Evolutionary conservation across 2,329 filamentous ascomycete species (phyloP), one percentile per base, ranked within the genome.

Genomic region (Cryphonectria japonica): DNA sequence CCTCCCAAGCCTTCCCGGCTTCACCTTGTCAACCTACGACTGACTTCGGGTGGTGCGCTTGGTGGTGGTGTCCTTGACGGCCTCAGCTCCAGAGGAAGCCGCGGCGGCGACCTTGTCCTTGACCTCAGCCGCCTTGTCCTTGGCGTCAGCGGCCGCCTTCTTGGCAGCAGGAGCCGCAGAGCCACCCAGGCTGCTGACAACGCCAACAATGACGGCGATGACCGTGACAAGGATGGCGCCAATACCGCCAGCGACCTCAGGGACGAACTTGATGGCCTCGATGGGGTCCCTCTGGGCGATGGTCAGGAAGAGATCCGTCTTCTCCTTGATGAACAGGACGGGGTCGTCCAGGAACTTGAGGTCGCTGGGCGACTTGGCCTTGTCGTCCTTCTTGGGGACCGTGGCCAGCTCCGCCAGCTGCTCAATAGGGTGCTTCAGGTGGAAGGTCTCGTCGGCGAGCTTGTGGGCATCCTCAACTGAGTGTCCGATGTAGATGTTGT

Each of bases 401-500:
- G 88, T 88, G 71, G 91, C 92, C 76, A 93, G 89, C 81, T 96
- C 93, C 76, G 93, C 87, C 64, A 91, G 89, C 86, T 92, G 88
- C 87, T 99, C 96, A 67, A 93, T 85, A 69, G 90, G 86, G 81
- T 91, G 87, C 93, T 99, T 99, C 84, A 94, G 84, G 79, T 93
- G 91, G 82, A 95, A 99, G 69, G 94, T 93, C 88, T 97, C 93
- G 75, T 92, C 88, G 78, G 94, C 92, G 79, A 99, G 87, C 85
- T 95, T 92, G 83, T 92, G 90, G 74, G 96, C 96, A 76, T 99
- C 96, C 80, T 94, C 94, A 76, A 96, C 82, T 29, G 95, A 98
- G 90, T 99, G 96, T 75, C 96, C 96, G 81, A 99, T 94, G 89
- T 98, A 99, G 87, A 99, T 97, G 91, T 99, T 99, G 90, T 98